These are phyloP conservation scores for Carex littledalei DNA, from an alignment of 176 grass and related monocot species.

Conservation along the genomic window DNA sequence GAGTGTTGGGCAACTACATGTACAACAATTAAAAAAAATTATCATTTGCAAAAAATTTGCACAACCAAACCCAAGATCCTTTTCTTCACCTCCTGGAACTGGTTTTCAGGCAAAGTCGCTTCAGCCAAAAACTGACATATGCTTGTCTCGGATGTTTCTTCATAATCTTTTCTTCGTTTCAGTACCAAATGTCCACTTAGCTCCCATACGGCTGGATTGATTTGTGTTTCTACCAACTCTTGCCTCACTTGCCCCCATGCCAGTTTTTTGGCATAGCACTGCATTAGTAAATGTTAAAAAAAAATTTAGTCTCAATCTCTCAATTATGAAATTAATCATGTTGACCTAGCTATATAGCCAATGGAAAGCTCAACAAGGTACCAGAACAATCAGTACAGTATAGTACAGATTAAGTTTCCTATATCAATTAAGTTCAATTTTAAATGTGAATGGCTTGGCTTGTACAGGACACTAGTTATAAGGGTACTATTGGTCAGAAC, in stretches of 20 bases:
- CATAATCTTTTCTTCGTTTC: slow-evolving; percentile 68
- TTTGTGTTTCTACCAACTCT: slow-evolving; percentile 64
- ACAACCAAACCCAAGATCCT: slow-evolving; percentile 34
- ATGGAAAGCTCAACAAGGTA: background rate
- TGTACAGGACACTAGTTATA: background rate
- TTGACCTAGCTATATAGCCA: background rate
- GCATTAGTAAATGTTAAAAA: background rate
- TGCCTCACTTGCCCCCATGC: slow-evolving; percentile 40
- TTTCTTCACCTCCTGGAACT: slow-evolving; percentile 52
- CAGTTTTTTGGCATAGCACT: slow-evolving; percentile 87
- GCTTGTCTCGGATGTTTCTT: slow-evolving; percentile 45
- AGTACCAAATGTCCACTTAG: slow-evolving; percentile 80
- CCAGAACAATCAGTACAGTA: background rate
- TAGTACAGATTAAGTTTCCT: background rate
- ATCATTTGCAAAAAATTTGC: background rate
- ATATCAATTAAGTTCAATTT: background rate
- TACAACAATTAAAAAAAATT: background rate
- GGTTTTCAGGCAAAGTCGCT: slow-evolving; percentile 45
- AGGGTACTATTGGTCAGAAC: background rate
- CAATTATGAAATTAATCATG: background rate
- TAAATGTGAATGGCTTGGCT: background rate
- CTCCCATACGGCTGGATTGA: slow-evolving; percentile 84
- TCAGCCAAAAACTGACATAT: slow-evolving; percentile 53
- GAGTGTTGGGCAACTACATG: background rate
- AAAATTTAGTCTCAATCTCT: background rate